A percentile compares a stretch with the other conserved stretches of the same genome.
Evolutionary conservation across 768 basidiomycete genomes (phyloP).

Genomic region (Mrakia gelida): DNA sequence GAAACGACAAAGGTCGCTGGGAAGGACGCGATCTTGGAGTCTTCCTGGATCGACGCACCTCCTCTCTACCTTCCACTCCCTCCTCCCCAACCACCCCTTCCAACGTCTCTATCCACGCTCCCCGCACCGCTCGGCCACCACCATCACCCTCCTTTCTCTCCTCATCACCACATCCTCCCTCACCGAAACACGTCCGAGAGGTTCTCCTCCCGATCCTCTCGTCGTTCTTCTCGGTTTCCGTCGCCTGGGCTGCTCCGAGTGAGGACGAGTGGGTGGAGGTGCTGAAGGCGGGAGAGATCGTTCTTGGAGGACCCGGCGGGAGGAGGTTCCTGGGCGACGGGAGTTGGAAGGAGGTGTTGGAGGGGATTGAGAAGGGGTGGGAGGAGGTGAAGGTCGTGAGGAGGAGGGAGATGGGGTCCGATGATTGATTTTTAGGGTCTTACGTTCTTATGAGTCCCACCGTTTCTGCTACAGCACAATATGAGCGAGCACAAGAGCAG

Average conservation of each 20-base stretch:
- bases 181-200: conserved; percentile 1
- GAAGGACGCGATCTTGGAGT: conserved; percentile 3
- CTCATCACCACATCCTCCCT: not conserved
- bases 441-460: too few relatives aligned
- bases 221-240: not conserved
- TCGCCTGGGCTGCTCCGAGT: not conserved
- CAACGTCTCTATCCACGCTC: not conserved
- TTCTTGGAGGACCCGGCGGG: not conserved
- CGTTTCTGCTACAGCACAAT: too few relatives aligned
- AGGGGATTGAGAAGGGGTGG: not conserved
- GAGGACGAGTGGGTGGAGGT: conserved; percentile 4
- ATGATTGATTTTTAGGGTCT: not conserved
- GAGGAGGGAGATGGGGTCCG: conserved; percentile 1
- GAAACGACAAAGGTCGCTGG: conserved; percentile 6
- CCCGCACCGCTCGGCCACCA: not conserved
- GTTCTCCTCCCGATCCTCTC: not conserved
- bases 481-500: too few relatives aligned
- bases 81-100: not conserved
- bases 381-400: not conserved
- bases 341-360: not conserved
- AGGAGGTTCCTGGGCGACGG: not conserved
- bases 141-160: not conserved
- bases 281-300: not conserved
- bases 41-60: not conserved
- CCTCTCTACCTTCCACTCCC: not conserved